Conservation (phyloP, 192 early-diverging fungal genomes). For the Coemansia sp. region DNA sequence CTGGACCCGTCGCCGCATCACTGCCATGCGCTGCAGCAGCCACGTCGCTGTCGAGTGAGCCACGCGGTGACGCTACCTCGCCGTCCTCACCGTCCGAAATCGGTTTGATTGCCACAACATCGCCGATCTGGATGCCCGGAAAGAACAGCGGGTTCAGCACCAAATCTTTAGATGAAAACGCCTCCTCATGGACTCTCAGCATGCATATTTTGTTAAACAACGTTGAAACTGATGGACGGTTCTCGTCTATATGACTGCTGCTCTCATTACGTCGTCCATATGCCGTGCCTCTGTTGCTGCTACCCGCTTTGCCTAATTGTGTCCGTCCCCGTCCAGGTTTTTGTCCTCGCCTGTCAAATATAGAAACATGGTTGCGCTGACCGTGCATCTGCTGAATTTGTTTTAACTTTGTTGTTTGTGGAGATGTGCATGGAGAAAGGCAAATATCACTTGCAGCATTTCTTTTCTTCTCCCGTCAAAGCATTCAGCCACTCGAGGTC, state of each 20-base stretch:
- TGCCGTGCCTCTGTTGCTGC: slow-evolving; percentile 3
- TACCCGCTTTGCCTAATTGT: slow-evolving; percentile 21
- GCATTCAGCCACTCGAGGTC: too few species aligned
- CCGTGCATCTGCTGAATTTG: slow-evolving; percentile 7
- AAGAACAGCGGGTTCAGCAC: slow-evolving; percentile 50
- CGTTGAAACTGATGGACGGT: slow-evolving; percentile 3
- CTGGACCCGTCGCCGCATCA: slow-evolving; percentile 3
- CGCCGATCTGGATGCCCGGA: slow-evolving; percentile 47
- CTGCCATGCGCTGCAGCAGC: slow-evolving; percentile 9
- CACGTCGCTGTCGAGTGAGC: slow-evolving; percentile 27
- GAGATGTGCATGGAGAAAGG: background rate
- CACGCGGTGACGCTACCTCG: slow-evolving; percentile 24
- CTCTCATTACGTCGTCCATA: slow-evolving; percentile 5
- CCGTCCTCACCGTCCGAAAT: slow-evolving; percentile 20
- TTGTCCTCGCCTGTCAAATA: slow-evolving; percentile 42
- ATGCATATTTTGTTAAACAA: slow-evolving; percentile 45
- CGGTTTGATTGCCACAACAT: slow-evolving; percentile 45
- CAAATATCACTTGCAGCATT: too few species aligned
- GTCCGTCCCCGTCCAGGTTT: slow-evolving; percentile 22
- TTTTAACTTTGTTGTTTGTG: slow-evolving; percentile 16
- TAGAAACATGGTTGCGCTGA: slow-evolving; percentile 29
- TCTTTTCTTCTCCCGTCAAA: too few species aligned
- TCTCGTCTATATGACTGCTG: slow-evolving; percentile 26
- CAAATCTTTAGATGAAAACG: slow-evolving; percentile 37
- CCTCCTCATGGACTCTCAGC: slow-evolving; percentile 45